phyloP scores from a whole-genome alignment of 2,329 filamentous ascomycete genomes.

The Trichoderma koningiopsis region DNA sequence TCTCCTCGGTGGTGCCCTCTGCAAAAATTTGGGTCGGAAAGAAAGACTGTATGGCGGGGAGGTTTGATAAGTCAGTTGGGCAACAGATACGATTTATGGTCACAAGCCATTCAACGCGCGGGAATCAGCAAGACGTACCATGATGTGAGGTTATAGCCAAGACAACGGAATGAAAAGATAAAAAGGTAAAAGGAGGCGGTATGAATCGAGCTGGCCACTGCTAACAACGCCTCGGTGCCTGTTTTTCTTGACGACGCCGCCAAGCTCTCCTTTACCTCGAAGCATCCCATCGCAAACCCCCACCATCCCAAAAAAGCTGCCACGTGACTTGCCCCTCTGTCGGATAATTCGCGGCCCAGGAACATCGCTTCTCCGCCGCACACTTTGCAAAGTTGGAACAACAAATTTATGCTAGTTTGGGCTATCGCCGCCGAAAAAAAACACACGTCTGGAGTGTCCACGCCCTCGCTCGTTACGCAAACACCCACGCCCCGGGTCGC shows the following conservation, averaged over 20 bases:
- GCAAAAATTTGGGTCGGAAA: conserved; percentile 98
- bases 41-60: conserved; percentile 52
- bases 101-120: background rate
- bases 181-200: conserved; percentile 1
- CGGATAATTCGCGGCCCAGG: conserved; percentile 37
- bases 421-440: conserved; percentile 21
- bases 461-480: conserved; percentile 24
- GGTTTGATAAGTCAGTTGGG: conserved; percentile 13
- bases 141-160: conserved; percentile 27
- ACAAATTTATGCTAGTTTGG: conserved; percentile 42
- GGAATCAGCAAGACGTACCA: conserved; percentile 7
- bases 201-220: conserved; percentile 9
- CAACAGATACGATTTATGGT: background rate
- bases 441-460: conserved; percentile 5
- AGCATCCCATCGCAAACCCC: conserved; percentile 14
- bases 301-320: conserved; percentile 21
- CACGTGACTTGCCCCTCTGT: conserved; percentile 49
- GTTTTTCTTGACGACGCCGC: conserved; percentile 27
- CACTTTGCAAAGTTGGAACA: conserved; percentile 44
- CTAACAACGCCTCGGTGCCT: conserved; percentile 30
- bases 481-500: conserved; percentile 16
- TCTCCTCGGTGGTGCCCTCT: conserved; percentile 95
- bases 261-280: conserved; percentile 23
- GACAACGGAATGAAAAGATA: conserved; percentile 19
- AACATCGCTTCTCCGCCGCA: conserved; percentile 47